phyloP scores from a whole-genome alignment of 371 early-diverging fungal species.

The Capniomyces stellatus region DNA sequence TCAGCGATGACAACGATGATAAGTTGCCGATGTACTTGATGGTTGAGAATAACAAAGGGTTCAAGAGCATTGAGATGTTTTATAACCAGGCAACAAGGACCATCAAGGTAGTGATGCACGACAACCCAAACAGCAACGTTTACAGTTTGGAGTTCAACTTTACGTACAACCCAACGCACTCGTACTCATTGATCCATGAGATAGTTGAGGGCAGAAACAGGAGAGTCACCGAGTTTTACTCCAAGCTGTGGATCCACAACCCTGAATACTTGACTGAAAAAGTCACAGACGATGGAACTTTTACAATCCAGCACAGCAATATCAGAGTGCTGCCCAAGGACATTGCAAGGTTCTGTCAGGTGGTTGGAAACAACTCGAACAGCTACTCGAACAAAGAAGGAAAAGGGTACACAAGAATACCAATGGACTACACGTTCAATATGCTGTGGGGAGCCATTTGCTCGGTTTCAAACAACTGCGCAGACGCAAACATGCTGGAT shows the following conservation, averaged over 20 bases:
- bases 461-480: not conserved
- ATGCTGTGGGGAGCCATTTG: slow-evolving; percentile 22
- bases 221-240: slow-evolving; percentile 84
- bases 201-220: slow-evolving; percentile 84
- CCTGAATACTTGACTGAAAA: not conserved
- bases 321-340: slow-evolving; percentile 32
- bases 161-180: slow-evolving; percentile 59
- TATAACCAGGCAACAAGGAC: not conserved
- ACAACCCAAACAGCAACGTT: not conserved
- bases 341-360: slow-evolving; percentile 63
- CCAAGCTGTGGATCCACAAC: slow-evolving; percentile 62
- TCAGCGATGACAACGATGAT: not conserved
- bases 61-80: not conserved
- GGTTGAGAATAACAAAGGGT: not conserved
- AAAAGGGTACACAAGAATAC: slow-evolving; percentile 37
- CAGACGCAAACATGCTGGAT: not conserved
- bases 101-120: not conserved
- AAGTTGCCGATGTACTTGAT: not conserved
- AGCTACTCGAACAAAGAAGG: slow-evolving; percentile 49
- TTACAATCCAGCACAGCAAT: not conserved
- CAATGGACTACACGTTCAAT: slow-evolving; percentile 67
- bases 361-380: slow-evolving; percentile 72
- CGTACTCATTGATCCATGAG: slow-evolving; percentile 78
- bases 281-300: not conserved
- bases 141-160: slow-evolving; percentile 60